These are phyloP conservation scores for Penicillium samsonianum DNA, from an alignment of 495 filamentous ascomycete genomes.

Conservation along the genomic window DNA sequence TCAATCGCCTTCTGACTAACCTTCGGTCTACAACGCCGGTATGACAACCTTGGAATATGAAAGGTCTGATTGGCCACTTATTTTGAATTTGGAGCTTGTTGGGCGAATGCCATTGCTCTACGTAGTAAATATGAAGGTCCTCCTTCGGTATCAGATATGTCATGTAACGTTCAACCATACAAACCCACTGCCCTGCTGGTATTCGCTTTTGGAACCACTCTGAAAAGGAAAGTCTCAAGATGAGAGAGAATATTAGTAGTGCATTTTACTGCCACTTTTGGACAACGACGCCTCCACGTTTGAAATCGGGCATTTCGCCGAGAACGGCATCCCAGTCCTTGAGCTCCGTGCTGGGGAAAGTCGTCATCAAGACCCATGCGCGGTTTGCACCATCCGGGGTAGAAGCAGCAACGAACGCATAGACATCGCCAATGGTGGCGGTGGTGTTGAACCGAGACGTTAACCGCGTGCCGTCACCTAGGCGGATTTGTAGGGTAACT, in stretches of 20 bases:
- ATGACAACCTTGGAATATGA: not conserved
- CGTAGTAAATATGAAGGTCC: not conserved
- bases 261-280: conserved; percentile 73
- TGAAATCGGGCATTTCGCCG: conserved; percentile 81
- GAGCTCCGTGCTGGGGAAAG: conserved; percentile 93
- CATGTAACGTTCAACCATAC: conserved; percentile 3
- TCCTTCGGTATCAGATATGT: conserved; percentile 6
- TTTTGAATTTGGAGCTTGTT: not conserved
- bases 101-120: conserved; percentile 3
- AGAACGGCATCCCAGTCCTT: conserved; percentile 67
- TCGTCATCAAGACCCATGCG: conserved; percentile 84
- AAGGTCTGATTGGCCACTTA: not conserved
- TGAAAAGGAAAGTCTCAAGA: conserved; percentile 5
- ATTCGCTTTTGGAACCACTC: conserved; percentile 13
- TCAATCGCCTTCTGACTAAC: conserved; percentile 39
- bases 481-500: conserved; percentile 79
- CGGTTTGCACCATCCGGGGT: conserved; percentile 59
- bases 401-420: conserved; percentile 75
- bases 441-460: conserved; percentile 88
- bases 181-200: conserved; percentile 1
- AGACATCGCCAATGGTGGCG: conserved; percentile 89
- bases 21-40: not conserved
- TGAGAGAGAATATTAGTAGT: not conserved
- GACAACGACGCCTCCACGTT: conserved; percentile 77
- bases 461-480: conserved; percentile 85